These are phyloP conservation scores for Eutrema salsugineum DNA, from an alignment of 441 rosid species.

Conservation along the genomic window DNA sequence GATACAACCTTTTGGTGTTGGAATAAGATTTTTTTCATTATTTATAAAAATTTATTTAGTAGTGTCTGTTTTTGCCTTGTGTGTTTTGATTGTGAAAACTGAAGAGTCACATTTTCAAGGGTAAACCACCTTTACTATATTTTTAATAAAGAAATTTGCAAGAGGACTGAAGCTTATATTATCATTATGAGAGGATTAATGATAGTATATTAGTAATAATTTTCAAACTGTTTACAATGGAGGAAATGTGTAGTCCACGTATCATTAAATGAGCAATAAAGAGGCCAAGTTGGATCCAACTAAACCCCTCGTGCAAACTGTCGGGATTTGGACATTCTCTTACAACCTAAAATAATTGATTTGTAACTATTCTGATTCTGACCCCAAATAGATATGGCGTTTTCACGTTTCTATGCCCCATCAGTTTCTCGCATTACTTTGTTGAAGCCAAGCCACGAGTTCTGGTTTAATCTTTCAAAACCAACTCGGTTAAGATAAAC, in stretches of 20 bases:
- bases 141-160: not conserved
- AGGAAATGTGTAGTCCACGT: conserved; percentile 30
- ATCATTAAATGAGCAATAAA: conserved; percentile 29
- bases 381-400: conserved; percentile 9
- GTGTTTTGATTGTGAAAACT: not conserved
- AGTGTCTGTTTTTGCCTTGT: not conserved
- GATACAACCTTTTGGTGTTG: conserved; percentile 1
- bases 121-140: not conserved
- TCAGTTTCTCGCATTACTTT: not conserved
- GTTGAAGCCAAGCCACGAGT: conserved; percentile 1
- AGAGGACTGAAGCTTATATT: not conserved
- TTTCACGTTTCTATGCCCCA: conserved; percentile 1
- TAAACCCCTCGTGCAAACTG: conserved; percentile 35
- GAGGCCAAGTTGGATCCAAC: conserved; percentile 37
- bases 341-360: not conserved
- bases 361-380: conserved; percentile 3
- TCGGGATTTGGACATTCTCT: conserved; percentile 36
- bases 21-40: not conserved
- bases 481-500: conserved; percentile 4
- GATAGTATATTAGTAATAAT: not conserved
- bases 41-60: not conserved
- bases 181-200: not conserved
- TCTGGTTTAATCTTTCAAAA: not conserved
- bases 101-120: conserved; percentile 23
- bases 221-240: not conserved